These are phyloP conservation scores for Papiliotrema laurentii DNA, from an alignment of 1,284 basidiomycete genomes.

Conservation along the genomic window DNA sequence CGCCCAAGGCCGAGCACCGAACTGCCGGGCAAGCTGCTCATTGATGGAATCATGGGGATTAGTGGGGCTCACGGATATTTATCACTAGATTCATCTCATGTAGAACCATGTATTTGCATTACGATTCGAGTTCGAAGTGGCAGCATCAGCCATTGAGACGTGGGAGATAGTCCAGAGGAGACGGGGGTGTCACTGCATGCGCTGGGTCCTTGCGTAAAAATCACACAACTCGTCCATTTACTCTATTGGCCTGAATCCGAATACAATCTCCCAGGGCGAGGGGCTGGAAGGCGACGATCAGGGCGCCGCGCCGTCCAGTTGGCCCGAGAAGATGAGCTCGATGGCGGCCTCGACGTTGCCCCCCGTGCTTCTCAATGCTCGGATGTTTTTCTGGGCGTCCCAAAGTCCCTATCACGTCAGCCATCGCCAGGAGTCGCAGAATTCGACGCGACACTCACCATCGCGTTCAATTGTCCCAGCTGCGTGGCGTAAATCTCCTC, in stretches of 20 bases:
- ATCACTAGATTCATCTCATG: not conserved
- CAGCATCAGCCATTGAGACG: too few relatives aligned
- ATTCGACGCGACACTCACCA: conserved; percentile 28
- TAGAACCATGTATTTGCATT: not conserved
- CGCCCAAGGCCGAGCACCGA: conserved; percentile 14
- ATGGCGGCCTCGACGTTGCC: conserved; percentile 86
- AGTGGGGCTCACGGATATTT: not conserved
- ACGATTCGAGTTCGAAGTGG: too few relatives aligned
- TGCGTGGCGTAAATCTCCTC: conserved; percentile 87
- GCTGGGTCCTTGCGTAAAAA: too few relatives aligned
- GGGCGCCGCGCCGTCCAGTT: conserved; percentile 17
- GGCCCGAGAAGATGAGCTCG: conserved; percentile 77
- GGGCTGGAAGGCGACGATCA: too few relatives aligned
- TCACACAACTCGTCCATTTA: too few relatives aligned
- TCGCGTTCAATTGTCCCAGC: conserved; percentile 51
- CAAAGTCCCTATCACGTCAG: conserved; percentile 62
- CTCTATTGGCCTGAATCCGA: not conserved
- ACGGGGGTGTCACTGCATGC: too few relatives aligned
- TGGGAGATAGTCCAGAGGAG: too few relatives aligned
- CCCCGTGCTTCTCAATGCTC: conserved; percentile 76
- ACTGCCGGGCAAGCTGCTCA: conserved; percentile 11
- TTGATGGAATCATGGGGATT: not conserved
- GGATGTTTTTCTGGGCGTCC: conserved; percentile 81
- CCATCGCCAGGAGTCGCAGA: not conserved
- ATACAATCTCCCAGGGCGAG: not conserved